Conservation (phyloP, 139 green algal species). For the Tetraselmis chui region DNA sequence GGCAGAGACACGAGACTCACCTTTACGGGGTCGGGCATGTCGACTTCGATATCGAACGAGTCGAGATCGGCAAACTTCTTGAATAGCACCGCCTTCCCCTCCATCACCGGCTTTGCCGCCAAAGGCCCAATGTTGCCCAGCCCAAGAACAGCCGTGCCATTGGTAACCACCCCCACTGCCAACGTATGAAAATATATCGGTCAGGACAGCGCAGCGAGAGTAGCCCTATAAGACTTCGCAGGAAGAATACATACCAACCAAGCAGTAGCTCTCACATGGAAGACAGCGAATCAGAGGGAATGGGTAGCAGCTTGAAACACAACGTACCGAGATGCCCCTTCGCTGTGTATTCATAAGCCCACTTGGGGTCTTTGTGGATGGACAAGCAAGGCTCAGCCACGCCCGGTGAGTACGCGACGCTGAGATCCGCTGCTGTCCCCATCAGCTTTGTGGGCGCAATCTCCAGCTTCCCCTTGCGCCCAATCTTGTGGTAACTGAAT, state of each 20-base stretch:
- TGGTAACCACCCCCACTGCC: slow-evolving; percentile 23
- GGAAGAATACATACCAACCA: too few species aligned
- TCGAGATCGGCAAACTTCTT: slow-evolving; percentile 48
- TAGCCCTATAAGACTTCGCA: too few species aligned
- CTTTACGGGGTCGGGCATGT: slow-evolving; percentile 15
- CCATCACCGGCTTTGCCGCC: slow-evolving; percentile 43
- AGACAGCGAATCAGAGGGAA: too few species aligned
- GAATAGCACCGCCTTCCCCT: slow-evolving; percentile 46
- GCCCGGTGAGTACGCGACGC: slow-evolving; percentile 32
- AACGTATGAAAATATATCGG: too few species aligned
- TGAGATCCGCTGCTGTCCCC: slow-evolving; percentile 25
- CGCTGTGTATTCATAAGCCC: slow-evolving; percentile 33
- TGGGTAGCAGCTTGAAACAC: not conserved
- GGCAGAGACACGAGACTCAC: too few species aligned
- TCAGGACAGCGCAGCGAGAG: too few species aligned
- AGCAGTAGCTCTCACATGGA: too few species aligned
- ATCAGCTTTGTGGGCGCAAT: slow-evolving; percentile 29
- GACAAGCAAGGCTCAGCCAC: slow-evolving; percentile 34
- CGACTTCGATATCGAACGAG: slow-evolving; percentile 35
- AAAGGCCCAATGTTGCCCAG: slow-evolving; percentile 35
- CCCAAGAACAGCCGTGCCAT: slow-evolving; percentile 34
- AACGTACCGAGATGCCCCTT: slow-evolving; percentile 19
- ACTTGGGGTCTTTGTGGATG: slow-evolving; percentile 25
- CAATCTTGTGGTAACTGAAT: slow-evolving; percentile 32
- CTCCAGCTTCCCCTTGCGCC: slow-evolving; percentile 31